phyloP scores from a whole-genome alignment of 2,329 filamentous ascomycete genomes.

The Acarospora socialis region DNA sequence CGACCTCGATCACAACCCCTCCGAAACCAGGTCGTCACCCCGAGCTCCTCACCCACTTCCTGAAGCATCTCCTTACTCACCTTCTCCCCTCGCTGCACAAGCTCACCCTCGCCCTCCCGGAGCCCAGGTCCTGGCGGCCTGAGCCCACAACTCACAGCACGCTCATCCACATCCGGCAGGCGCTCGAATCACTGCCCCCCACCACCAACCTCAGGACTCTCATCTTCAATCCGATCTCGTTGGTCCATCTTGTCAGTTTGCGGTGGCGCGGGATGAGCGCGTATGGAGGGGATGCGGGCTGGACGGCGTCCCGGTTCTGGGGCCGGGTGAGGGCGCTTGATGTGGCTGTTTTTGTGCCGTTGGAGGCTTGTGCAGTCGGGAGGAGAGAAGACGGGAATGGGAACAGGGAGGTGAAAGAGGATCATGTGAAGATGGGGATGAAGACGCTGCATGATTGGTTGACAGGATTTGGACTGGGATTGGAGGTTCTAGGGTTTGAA shows the following conservation, averaged over 20 bases:
- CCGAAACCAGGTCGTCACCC: not conserved
- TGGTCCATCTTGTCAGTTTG: conserved; percentile 1
- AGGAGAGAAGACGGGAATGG: not conserved
- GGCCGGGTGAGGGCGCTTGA: conserved; percentile 4
- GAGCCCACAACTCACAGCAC: too few species aligned
- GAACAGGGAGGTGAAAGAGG: not conserved
- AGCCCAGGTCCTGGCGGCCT: too few species aligned
- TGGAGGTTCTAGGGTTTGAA: conserved; percentile 6
- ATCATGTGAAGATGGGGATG: conserved; percentile 1
- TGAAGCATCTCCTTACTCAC: conserved; percentile 1
- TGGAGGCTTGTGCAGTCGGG: too few species aligned
- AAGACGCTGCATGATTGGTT: conserved; percentile 9
- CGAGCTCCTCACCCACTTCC: not conserved
- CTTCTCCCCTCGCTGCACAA: not conserved
- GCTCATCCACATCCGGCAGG: conserved; percentile 6
- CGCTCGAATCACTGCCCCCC: conserved; percentile 1
- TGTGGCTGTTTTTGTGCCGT: not conserved
- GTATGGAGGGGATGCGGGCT: conserved; percentile 1
- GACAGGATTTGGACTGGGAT: conserved; percentile 1
- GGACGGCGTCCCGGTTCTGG: conserved; percentile 3
- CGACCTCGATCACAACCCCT: not conserved
- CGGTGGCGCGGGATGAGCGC: conserved; percentile 7
- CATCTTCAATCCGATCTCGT: conserved; percentile 1
- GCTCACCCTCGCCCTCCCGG: not conserved
- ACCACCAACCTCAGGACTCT: conserved; percentile 1